Percentiles rank a stretch among this genome's conserved stretches.
phyloP scores from a whole-genome alignment of 208 protist genomes.

The Kentomonas sorsogonicus region DNA sequence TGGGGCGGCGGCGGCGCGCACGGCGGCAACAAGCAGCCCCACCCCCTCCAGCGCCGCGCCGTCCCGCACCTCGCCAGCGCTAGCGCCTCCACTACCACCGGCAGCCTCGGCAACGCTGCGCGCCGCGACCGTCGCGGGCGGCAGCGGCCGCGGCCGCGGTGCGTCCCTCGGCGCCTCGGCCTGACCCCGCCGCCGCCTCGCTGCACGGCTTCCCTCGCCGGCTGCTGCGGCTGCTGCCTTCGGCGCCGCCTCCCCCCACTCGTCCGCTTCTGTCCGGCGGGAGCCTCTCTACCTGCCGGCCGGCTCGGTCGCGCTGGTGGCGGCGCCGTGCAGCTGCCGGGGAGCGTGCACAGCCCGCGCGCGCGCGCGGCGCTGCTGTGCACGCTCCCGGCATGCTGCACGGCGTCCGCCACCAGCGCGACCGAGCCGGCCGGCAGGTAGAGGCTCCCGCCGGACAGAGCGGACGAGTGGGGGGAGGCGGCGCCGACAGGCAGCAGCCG shows the following conservation, averaged over 20 bases:
- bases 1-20: background rate
- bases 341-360: background rate
- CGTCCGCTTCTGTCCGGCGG: no score
- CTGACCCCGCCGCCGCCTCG: background rate
- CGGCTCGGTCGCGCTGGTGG: conserved; percentile 1
- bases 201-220: no score
- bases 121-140: background rate
- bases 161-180: no score
- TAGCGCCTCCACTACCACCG: background rate
- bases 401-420: no score
- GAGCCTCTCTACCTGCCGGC: background rate
- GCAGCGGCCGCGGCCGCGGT: background rate
- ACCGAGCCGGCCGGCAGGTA: background rate
- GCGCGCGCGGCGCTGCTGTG: background rate
- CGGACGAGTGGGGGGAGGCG: background rate
- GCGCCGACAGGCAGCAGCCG: no score
- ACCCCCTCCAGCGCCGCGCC: background rate
- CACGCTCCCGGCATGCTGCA: background rate
- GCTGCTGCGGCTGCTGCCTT: no score
- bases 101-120: background rate
- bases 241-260: background rate
- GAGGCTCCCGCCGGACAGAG: background rate
- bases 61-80: background rate
- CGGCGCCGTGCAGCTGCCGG: conserved; percentile 15
- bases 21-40: background rate